Evolutionary conservation across 2,329 filamentous ascomycete genomes (phyloP), one percentile per base, ranked within the genome.

Genomic region (Aaosphaeria arxii): DNA sequence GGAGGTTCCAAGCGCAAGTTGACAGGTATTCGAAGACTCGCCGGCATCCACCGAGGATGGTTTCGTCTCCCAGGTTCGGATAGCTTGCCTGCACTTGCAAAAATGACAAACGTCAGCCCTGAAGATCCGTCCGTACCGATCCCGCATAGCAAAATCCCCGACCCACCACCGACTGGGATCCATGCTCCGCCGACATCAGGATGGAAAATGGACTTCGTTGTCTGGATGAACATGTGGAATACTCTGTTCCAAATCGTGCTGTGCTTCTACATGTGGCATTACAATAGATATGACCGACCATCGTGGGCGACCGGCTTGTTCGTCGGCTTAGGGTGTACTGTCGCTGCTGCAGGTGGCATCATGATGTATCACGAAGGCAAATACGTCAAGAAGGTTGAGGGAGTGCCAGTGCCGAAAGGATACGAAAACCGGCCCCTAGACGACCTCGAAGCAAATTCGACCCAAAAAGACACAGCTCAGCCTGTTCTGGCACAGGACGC

Each of bases 241-340:
- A 94, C 89, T 0, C 79, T 91, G 46, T 78, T 94, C 40, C 91
- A 95, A 67, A 78, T 78, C 36, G 78, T 83, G 13, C 77, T 95
- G 2, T 87, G 84, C 6, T 85, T 81, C 3, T 87, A 90, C 71
- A 95, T 95, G 90, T 95, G 88, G 88, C 84, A 82, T 2, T 76
- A 88, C 70, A 87, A 89, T 62, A 76, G 88, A 17, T 85, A 84
- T 60, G 72, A 86, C 24, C 77, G 90, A n/a, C 89, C 90, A 0
- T 80, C 81, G 24, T 95, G 89, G 89, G 81, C 84, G 7, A 91
- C 88, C 0, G 90, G 89, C 1, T 70, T 91, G 0, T 89, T 94
- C 62, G 86, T 95, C 13, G 87, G 81, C 2, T 64, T 92, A 5
- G 89, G 84, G 3, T 91, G 85, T 61, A 76, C 85, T 17, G 83